Evolutionary conservation across 176 grass and related monocot genomes (phyloP).

Genomic region (barley (Hordeum vulgare)): MorexV3_pseudomolecules_assembly NC_058522.1:527084789-527085288

Average conservation of each 20-base stretch:
- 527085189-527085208: conserved; percentile 65
- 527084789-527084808: conserved; percentile 69
- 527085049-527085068: no score
- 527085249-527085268: conserved; percentile 50
- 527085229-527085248: conserved; percentile 44
- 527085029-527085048: no score
- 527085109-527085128: background rate
- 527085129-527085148: background rate
- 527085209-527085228: conserved; percentile 42
- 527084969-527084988: conserved; percentile 46
- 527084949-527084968: conserved; percentile 56
- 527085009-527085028: conserved; percentile 70
- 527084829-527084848: background rate
- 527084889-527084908: background rate
- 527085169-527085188: no score
- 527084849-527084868: background rate
- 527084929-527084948: conserved; percentile 70
- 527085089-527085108: no score
- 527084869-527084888: background rate
- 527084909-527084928: conserved; percentile 42
- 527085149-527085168: no score
- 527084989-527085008: conserved; percentile 50
- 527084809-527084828: conserved; percentile 51
- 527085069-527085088: no score
- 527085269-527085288: conserved; percentile 64